A percentile compares a stretch with the other conserved stretches of the same genome.
Conservation (phyloP, 495 filamentous ascomycete genomes). For the Neurospora tetrasperma region DNA sequence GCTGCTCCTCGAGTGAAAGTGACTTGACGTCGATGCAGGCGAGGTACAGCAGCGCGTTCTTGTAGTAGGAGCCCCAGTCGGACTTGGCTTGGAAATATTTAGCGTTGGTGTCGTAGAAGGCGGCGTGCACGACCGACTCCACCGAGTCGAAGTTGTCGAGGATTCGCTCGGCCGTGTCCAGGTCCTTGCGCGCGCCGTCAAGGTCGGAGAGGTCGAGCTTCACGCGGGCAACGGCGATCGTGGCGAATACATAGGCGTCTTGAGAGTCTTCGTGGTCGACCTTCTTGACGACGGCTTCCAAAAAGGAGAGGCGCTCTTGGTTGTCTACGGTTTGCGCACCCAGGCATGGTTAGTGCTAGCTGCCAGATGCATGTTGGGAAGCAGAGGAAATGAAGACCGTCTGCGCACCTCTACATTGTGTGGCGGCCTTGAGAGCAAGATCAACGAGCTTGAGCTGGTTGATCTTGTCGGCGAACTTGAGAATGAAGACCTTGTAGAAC, state of each 20-base stretch:
- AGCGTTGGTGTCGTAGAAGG: conserved; percentile 92
- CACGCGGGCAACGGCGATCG: conserved; percentile 79
- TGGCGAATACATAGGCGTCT: conserved; percentile 93
- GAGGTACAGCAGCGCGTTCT: conserved; percentile 94
- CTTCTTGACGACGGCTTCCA: conserved; percentile 71
- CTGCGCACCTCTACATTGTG: conserved; percentile 68
- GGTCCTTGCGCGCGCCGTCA: conserved; percentile 67
- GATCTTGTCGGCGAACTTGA: conserved; percentile 94
- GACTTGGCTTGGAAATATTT: conserved; percentile 88
- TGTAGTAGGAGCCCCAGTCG: conserved; percentile 93
- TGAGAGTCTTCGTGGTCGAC: conserved; percentile 89
- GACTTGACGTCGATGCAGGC: conserved; percentile 82
- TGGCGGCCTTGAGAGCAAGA: conserved; percentile 74
- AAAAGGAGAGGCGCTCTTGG: conserved; percentile 77
- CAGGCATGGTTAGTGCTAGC: not conserved
- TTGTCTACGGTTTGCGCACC: conserved; percentile 47
- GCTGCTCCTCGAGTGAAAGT: conserved; percentile 60
- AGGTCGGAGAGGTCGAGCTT: conserved; percentile 68
- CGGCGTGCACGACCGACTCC: conserved; percentile 90
- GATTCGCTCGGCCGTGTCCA: conserved; percentile 77
- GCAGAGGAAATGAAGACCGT: conserved; percentile 4
- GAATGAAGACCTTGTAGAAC: conserved; percentile 89
- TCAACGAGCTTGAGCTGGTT: conserved; percentile 96
- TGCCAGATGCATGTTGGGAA: not conserved
- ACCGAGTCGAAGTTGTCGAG: conserved; percentile 90